Base-by-base conservation (phyloP, 495 filamentous ascomycete genomes). In the Aspergillus steynii region DNA sequence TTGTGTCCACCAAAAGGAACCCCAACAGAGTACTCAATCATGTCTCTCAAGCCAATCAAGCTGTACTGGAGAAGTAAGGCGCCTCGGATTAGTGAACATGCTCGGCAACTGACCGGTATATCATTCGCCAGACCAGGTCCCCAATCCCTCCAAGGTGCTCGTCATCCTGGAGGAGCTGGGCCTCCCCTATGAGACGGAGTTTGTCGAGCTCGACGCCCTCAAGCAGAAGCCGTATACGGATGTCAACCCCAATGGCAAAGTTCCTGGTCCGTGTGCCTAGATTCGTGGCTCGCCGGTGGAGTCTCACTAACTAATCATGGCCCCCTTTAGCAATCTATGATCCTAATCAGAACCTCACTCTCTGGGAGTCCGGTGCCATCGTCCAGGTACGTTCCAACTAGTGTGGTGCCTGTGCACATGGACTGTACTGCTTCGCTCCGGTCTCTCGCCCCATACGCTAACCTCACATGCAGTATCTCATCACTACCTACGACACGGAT, bases 341-440 rank as follows among this genome's bases (percentile, higher is more conserved):
- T 64, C 77, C 80, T 15, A 89, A 90, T 73, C 84, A 77, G 0
- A 75, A 68, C 61, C 63, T 88, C 58, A 84, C 71, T 0, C 66
- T 90, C 7, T 89, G 84, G 83, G 87, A 89, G 63, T 84, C 82
- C 8, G 86, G 85, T 59, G 87, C 88, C 29, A 88, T 88, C 69
- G 59, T 88, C 61, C 31, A 34, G 31, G 31, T 34, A 34, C 31
- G 31, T 34, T 20, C 20, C 20, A 20, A 20, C 20, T 20, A 20
- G 20, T 20, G 20, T 20, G 20, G 20, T 20, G 20, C 20, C 20
- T 20, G 20, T 20, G 20, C 20, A 20, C 20, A 20, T 20, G 20
- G 20, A 20, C 20, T 20, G 20, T 20, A 20, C 20, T 20, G 20
- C 20, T 20, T 20, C 20, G 20, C 20, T 20, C 20, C 20, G 20